Base-by-base conservation (phyloP, 192 early-diverging fungal species). In the Backusella luteola region DNA sequence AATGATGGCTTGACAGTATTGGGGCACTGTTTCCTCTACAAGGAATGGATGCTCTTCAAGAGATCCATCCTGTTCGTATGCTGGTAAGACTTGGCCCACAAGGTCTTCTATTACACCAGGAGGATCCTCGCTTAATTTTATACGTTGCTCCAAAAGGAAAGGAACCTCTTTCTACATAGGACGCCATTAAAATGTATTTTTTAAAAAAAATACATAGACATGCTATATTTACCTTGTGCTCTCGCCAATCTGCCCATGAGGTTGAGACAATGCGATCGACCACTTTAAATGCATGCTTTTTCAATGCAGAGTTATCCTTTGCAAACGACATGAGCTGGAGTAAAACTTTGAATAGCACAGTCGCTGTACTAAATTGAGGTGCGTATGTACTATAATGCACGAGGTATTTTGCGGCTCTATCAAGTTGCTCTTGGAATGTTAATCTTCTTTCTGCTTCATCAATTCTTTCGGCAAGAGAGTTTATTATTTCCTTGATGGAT, bases 301-400 rank as follows among this genome's bases (percentile, higher is more conserved):
- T 68, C 14, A 87, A 73, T 3, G 77, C 68, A 9, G 46, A 44
- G 9, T 75, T 66, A 36, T 77, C 67, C 3, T 80, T 73, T 1
- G 85, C 79, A 19, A 90, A 52, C 23, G 72, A 71, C 67, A 80
- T 66, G n/a, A 86, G 69, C n/a, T 79, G 82, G 9, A 79, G 71
- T 4, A 88, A 42, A 6, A 85, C 70, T 26, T 87, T 85, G 23
- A 82, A 76, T 4, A 87, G 46, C 21, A 73, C 66, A 6, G 81
- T 83, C 0, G 88, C 85, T 0, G 78, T 79, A 66, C 84, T 79
- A 38, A 79, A 81, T 66, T 78, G 81, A n/a, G 84, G 83, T 68
- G 86, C 78, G 68, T 76, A 77, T 11, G 77, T 73, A 2, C 73
- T 71, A 75, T 85, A 88, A 1, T 41, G 44, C 0, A 74, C 70